These are phyloP conservation scores for Malus hybrid DNA, from an alignment of 331 rosid genomes.

Conservation along the genomic window DNA sequence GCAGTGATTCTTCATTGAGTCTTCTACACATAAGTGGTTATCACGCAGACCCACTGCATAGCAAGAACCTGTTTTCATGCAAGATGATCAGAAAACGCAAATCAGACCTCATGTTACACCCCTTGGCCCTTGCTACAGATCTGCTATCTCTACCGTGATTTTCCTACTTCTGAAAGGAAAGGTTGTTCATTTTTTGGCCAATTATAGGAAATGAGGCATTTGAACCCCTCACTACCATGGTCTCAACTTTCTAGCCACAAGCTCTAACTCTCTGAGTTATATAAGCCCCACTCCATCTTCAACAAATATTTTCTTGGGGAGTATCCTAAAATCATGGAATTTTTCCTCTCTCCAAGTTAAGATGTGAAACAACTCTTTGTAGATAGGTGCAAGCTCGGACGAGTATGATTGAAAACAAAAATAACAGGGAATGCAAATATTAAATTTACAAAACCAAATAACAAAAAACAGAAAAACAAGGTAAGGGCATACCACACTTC, in stretches of 20 bases:
- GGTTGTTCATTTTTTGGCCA: neutral
- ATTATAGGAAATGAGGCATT: neutral
- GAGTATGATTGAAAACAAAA: neutral
- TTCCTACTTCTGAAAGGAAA: neutral
- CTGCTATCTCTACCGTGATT: neutral
- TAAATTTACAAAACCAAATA: neutral
- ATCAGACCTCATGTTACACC: neutral
- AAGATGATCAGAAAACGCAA: neutral
- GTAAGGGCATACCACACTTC: constrained; percentile 45
- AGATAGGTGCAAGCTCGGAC: neutral
- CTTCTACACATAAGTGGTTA: constrained; percentile 70
- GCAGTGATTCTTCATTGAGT: constrained; percentile 65
- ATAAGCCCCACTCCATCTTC: neutral
- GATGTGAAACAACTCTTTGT: neutral
- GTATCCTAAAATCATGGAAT: neutral
- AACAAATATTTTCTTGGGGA: neutral
- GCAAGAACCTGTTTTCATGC: constrained; percentile 47
- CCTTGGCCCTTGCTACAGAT: neutral
- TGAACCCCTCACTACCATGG: neutral
- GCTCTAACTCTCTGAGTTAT: neutral
- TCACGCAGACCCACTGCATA: constrained; percentile 31
- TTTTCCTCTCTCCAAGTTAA: neutral
- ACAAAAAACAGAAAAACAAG: neutral
- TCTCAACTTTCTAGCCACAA: neutral
- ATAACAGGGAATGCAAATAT: neutral